Conservation (phyloP, 305 asterid species). For the Coffea humblotiana region DNA sequence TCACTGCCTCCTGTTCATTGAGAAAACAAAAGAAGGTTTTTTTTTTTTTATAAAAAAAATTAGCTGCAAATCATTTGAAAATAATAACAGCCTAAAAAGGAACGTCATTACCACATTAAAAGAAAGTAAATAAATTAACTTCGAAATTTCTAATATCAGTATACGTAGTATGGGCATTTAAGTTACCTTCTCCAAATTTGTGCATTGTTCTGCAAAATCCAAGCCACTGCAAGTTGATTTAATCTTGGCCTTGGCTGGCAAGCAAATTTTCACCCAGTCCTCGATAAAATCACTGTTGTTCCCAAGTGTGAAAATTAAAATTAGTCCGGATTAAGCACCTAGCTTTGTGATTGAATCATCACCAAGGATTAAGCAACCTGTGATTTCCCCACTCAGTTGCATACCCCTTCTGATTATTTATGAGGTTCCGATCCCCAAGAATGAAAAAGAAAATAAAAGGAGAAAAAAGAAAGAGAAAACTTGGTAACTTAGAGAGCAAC, state of each 20-base stretch:
- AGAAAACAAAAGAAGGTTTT: background rate
- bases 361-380: too few species aligned
- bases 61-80: background rate
- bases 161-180: too few species aligned
- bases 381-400: too few species aligned
- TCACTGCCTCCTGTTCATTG: constrained; percentile 74
- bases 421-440: too few species aligned
- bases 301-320: too few species aligned
- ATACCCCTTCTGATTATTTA: background rate
- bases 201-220: constrained; percentile 55
- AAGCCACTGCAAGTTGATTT: constrained; percentile 39
- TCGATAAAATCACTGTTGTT: constrained; percentile 72
- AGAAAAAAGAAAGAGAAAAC: too few species aligned
- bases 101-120: background rate
- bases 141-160: background rate
- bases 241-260: constrained; percentile 68
- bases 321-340: too few species aligned
- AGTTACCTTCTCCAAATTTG: constrained; percentile 68
- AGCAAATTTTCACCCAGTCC: constrained; percentile 80
- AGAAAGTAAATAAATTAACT: background rate
- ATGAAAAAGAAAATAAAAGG: too few species aligned
- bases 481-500: background rate
- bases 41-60: too few species aligned
- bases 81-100: background rate
- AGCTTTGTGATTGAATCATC: too few species aligned